phyloP scores from a whole-genome alignment of 176 grass and related monocot genomes.

The Bolboschoenus planiculmis region DNA sequence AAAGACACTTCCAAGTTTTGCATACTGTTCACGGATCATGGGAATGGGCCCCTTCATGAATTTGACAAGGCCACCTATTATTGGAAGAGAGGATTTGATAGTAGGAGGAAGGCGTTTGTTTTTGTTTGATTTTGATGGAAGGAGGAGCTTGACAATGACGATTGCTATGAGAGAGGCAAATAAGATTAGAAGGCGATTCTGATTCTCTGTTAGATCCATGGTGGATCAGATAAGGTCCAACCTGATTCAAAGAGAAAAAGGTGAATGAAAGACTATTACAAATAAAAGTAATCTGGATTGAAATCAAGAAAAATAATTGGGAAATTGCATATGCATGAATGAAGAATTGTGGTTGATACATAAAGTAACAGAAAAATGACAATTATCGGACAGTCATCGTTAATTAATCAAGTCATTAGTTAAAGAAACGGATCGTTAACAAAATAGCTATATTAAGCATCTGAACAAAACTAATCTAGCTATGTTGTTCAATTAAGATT shows the following conservation, averaged over 20 bases:
- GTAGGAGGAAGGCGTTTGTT: slow-evolving; percentile 57
- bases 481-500: not conserved
- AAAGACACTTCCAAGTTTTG: slow-evolving; percentile 76
- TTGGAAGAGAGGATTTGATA: slow-evolving; percentile 37
- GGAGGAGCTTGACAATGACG: slow-evolving; percentile 43
- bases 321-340: slow-evolving; percentile 1
- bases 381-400: not conserved
- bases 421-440: not conserved
- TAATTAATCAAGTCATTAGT: not conserved
- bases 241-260: not conserved
- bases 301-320: not conserved
- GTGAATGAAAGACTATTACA: not conserved
- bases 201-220: slow-evolving; percentile 59
- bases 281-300: not conserved
- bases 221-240: not conserved
- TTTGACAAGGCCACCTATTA: slow-evolving; percentile 61
- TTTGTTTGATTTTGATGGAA: slow-evolving; percentile 10
- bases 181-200: slow-evolving; percentile 31
- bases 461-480: not conserved
- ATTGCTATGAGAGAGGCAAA: slow-evolving; percentile 46
- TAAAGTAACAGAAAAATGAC: not conserved
- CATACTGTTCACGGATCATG: slow-evolving; percentile 72
- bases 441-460: not conserved
- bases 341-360: not conserved
- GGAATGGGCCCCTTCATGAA: slow-evolving; percentile 76